Conservation (phyloP, 139 green algal genomes). For the Pleodorina starrii region DNA sequence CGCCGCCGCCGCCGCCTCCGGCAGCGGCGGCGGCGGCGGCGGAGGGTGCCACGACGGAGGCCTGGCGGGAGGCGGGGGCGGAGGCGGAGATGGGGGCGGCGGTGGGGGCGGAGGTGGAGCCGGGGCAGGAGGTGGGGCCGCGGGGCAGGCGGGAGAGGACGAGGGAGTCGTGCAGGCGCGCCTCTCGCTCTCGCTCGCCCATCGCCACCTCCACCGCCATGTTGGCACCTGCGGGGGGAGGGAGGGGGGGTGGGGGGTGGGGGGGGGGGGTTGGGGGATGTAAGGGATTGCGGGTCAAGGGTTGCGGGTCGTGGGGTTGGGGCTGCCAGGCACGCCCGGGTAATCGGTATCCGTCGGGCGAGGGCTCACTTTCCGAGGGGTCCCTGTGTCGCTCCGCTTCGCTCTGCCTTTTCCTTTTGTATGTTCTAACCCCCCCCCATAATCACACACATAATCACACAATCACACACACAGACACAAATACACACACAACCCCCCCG, state of each 20-base stretch:
- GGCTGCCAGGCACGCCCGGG: too few species aligned
- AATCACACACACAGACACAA: too few species aligned
- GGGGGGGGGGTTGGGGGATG: not conserved
- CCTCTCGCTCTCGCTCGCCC: conserved; percentile 41
- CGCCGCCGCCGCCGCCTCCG: not conserved
- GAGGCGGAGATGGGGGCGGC: not conserved
- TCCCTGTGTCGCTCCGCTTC: too few species aligned
- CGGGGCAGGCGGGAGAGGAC: conserved; percentile 43
- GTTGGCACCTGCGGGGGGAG: conserved; percentile 50
- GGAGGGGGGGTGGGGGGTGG: not conserved
- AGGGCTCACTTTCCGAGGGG: too few species aligned
- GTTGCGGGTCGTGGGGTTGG: too few species aligned
- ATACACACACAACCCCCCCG: too few species aligned
- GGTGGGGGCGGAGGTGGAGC: not conserved
- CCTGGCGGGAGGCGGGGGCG: not conserved
- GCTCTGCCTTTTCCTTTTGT: too few species aligned
- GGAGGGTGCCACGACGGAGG: not conserved
- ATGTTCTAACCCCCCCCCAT: too few species aligned
- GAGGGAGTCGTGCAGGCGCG: conserved; percentile 49
- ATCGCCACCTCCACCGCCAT: conserved; percentile 58
- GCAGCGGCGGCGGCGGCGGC: not conserved
- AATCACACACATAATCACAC: too few species aligned
- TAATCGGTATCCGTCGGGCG: too few species aligned
- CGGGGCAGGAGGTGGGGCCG: not conserved
- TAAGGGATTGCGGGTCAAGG: too few species aligned